Conservation (phyloP, 2,329 filamentous ascomycete species). For the Cercospora sp. region DNA sequence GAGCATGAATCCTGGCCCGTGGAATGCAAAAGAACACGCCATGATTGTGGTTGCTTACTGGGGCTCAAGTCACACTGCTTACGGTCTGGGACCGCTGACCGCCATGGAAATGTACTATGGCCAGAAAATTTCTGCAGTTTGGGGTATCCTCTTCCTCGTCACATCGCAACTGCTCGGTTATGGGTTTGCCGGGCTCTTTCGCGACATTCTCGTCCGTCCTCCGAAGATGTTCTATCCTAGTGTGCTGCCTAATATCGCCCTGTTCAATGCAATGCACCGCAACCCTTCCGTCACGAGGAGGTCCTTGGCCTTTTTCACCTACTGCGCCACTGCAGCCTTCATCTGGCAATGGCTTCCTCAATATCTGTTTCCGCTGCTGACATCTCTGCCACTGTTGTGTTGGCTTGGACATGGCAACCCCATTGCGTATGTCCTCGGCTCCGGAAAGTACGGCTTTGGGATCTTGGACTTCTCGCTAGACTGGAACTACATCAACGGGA, state of each 20-base stretch:
- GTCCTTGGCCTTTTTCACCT: constrained; percentile 17
- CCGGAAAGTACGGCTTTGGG: constrained; percentile 37
- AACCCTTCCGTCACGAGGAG: constrained; percentile 19
- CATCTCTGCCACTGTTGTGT: constrained; percentile 35
- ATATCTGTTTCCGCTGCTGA: constrained; percentile 36
- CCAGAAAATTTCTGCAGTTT: constrained; percentile 14
- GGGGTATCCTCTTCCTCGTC: constrained; percentile 22
- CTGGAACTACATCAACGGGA: constrained; percentile 29
- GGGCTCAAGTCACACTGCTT: constrained; percentile 26
- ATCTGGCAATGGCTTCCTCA: constrained; percentile 39
- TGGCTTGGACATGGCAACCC: constrained; percentile 39
- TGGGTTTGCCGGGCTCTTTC: constrained; percentile 76
- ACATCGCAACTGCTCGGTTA: constrained; percentile 60
- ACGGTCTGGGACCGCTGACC: constrained; percentile 21
- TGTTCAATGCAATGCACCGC: constrained; percentile 26
- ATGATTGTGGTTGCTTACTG: constrained; percentile 40
- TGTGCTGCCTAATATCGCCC: constrained; percentile 16
- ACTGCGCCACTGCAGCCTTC: constrained; percentile 29
- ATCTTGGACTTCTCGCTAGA: constrained; percentile 37
- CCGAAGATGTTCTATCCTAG: constrained; percentile 84
- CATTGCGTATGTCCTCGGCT: constrained; percentile 38
- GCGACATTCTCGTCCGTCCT: constrained; percentile 77
- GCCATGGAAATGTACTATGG: constrained; percentile 24
- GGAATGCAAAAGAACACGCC: constrained; percentile 41
- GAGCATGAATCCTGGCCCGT: constrained; percentile 38